Conservation (phyloP, 2,329 filamentous ascomycete genomes). For the Colletotrichum abscissum region DNA sequence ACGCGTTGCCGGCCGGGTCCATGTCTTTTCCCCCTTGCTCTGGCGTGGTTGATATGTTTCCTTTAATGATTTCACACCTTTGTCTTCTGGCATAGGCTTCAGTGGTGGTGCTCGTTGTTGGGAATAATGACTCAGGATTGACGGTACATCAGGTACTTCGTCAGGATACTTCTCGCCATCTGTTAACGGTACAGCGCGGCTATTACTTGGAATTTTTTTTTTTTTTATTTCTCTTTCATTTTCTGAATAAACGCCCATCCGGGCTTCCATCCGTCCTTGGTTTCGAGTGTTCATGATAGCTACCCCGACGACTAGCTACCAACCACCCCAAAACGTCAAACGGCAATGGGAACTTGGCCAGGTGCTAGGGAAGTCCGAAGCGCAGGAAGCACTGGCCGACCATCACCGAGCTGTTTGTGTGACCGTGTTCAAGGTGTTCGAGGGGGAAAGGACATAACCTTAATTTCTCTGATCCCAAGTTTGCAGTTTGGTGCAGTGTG, state of each 20-base stretch:
- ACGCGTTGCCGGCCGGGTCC: slow-evolving; percentile 9
- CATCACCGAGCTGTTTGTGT: background rate
- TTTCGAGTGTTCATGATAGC: slow-evolving; percentile 5
- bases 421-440: background rate
- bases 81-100: background rate
- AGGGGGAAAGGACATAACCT: background rate
- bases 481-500: slow-evolving; percentile 6
- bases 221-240: background rate
- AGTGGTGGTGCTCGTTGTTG: background rate
- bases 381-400: background rate
- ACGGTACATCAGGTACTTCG: slow-evolving; percentile 13
- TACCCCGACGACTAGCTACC: background rate
- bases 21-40: background rate
- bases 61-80: background rate
- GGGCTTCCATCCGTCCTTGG: slow-evolving; percentile 19
- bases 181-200: background rate
- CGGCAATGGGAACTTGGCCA: background rate
- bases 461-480: background rate
- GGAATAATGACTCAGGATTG: background rate
- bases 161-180: slow-evolving; percentile 8
- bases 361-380: slow-evolving; percentile 7
- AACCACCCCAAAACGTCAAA: background rate
- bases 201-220: background rate
- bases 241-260: background rate
- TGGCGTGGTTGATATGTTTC: background rate